Conservation (phyloP, 2,329 filamentous ascomycete species). For the Epichloe sibirici region DNA sequence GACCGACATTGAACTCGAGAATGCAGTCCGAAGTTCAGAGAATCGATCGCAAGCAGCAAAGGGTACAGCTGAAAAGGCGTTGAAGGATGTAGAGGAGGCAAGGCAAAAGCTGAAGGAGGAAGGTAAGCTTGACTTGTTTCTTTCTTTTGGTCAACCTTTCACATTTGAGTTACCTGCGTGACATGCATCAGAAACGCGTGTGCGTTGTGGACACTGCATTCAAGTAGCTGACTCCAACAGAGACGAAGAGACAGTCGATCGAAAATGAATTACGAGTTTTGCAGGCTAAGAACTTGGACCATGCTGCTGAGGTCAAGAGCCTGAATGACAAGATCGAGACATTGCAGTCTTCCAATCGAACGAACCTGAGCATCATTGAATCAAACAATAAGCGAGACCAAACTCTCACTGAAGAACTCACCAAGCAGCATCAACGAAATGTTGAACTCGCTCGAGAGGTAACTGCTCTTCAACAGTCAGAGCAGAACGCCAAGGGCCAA, state of each 20-base stretch:
- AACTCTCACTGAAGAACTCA: conserved; percentile 72
- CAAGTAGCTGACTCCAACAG: conserved; percentile 30
- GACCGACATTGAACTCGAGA: conserved; percentile 86
- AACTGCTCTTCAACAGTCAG: conserved; percentile 66
- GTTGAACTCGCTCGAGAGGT: conserved; percentile 75
- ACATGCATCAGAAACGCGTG: background rate
- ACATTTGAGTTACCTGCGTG: background rate
- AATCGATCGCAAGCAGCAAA: conserved; percentile 73
- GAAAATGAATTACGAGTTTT: conserved; percentile 73
- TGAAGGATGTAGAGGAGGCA: conserved; percentile 72
- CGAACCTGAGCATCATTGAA: conserved; percentile 79
- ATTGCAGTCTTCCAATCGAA: conserved; percentile 83
- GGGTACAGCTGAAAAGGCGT: conserved; percentile 65
- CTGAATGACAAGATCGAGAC: conserved; percentile 74
- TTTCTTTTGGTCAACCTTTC: conserved; percentile 8
- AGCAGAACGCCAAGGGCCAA: conserved; percentile 70
- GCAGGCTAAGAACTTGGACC: conserved; percentile 62
- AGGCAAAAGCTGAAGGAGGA: conserved; percentile 71
- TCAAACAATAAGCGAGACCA: conserved; percentile 82
- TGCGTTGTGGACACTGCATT: background rate
- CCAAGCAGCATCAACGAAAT: conserved; percentile 79
- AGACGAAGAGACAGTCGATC: conserved; percentile 60
- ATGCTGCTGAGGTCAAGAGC: conserved; percentile 61
- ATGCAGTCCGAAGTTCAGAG: conserved; percentile 72
- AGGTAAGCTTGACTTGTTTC: conserved; percentile 41